phyloP scores from a whole-genome alignment of 2,329 filamentous ascomycete genomes.

The Orbilia oligospora region DNA sequence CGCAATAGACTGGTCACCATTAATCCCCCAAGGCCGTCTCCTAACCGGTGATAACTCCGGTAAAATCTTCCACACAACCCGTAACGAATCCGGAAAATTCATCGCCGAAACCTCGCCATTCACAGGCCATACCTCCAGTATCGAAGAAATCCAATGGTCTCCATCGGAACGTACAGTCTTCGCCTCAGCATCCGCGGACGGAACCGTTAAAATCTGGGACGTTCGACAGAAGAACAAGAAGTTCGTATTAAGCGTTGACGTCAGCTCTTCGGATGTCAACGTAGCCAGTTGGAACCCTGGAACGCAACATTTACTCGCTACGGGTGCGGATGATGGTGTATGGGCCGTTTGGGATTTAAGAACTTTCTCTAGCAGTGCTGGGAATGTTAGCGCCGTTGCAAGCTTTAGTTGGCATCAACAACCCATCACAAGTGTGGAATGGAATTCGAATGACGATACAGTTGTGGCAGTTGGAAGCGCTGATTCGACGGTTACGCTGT shows the following conservation, averaged over 20 bases:
- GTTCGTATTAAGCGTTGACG: slow-evolving; percentile 87
- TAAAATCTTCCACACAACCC: slow-evolving; percentile 87
- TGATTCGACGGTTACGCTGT: slow-evolving; percentile 93
- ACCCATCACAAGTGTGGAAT: slow-evolving; percentile 95
- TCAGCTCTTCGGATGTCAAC: slow-evolving; percentile 89
- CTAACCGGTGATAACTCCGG: slow-evolving; percentile 93
- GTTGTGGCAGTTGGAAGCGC: slow-evolving; percentile 92
- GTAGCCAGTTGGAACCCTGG: slow-evolving; percentile 95
- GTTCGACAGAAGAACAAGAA: slow-evolving; percentile 89
- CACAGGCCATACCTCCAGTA: slow-evolving; percentile 83
- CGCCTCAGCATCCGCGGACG: slow-evolving; percentile 92
- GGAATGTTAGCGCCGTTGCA: slow-evolving; percentile 82
- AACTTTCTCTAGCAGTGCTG: slow-evolving; percentile 61
- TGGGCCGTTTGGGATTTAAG: slow-evolving; percentile 98
- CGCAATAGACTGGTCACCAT: slow-evolving; percentile 94
- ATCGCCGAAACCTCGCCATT: slow-evolving; percentile 88
- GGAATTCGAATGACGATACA: slow-evolving; percentile 97
- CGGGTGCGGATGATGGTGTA: slow-evolving; percentile 90
- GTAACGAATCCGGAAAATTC: slow-evolving; percentile 89
- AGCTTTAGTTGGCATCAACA: slow-evolving; percentile 96
- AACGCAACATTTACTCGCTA: slow-evolving; percentile 89
- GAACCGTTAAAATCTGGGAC: slow-evolving; percentile 96
- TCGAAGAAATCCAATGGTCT: slow-evolving; percentile 98
- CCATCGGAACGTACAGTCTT: slow-evolving; percentile 94
- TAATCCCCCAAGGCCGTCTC: slow-evolving; percentile 84